Evolutionary conservation across 768 basidiomycete genomes (phyloP).

Genomic region (Gautieria morchelliformis): DNA sequence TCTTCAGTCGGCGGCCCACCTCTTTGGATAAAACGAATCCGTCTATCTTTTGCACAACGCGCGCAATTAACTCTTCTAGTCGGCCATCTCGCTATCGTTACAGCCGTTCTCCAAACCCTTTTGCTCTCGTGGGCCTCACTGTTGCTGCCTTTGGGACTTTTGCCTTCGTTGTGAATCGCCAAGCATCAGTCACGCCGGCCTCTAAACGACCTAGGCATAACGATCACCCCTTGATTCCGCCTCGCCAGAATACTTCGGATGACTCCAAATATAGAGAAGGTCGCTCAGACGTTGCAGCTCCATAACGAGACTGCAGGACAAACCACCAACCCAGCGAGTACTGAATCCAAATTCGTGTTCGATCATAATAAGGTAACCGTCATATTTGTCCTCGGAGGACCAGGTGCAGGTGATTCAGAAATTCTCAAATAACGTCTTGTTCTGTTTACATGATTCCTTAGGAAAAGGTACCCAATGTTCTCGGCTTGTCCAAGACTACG

Average conservation of each 20-base stretch:
- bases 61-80: background rate
- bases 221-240: slow-evolving; percentile 59
- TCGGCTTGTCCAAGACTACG: slow-evolving; percentile 71
- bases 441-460: slow-evolving; percentile 21
- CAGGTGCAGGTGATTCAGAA: slow-evolving; percentile 71
- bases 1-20: background rate
- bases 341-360: slow-evolving; percentile 38
- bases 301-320: slow-evolving; percentile 32
- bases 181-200: slow-evolving; percentile 50
- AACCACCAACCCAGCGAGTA: slow-evolving; percentile 9
- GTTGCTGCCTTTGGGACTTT: slow-evolving; percentile 49
- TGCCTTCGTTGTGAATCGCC: slow-evolving; percentile 41
- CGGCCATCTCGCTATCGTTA: background rate
- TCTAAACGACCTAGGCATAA: slow-evolving; percentile 50
- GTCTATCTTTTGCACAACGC: background rate
- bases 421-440: slow-evolving; percentile 4
- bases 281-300: slow-evolving; percentile 27
- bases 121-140: slow-evolving; percentile 48
- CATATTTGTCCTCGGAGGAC: slow-evolving; percentile 92
- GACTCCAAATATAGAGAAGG: slow-evolving; percentile 7
- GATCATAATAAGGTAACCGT: slow-evolving; percentile 70
- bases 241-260: slow-evolving; percentile 32
- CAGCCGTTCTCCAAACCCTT: slow-evolving; percentile 42
- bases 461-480: slow-evolving; percentile 96
- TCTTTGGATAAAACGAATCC: background rate